Evolutionary conservation across 2,329 filamentous ascomycete genomes (phyloP).

Genomic region (Apiospora phragmitis): DNA sequence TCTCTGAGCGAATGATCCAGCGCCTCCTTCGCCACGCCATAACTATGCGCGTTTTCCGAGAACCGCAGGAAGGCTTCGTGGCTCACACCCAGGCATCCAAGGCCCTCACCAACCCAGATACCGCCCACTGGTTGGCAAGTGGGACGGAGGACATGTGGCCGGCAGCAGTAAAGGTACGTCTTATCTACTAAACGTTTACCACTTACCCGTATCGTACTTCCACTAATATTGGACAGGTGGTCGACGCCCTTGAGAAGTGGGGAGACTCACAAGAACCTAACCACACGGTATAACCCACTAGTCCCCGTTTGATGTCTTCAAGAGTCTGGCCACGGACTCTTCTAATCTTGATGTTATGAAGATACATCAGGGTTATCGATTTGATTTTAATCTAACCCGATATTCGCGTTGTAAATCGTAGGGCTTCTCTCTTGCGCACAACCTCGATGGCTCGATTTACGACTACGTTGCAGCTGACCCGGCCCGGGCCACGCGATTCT

Average conservation of each 20-base stretch:
- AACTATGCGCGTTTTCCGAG: conserved; percentile 35
- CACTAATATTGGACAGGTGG: conserved; percentile 39
- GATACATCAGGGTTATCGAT: neutral
- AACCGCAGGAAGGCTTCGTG: conserved; percentile 21
- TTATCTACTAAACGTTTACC: conserved; percentile 29
- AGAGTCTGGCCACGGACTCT: neutral
- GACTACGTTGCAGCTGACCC: neutral
- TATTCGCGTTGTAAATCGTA: neutral
- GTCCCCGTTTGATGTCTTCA: neutral
- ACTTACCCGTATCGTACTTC: neutral
- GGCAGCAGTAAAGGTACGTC: conserved; percentile 55
- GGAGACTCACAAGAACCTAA: neutral
- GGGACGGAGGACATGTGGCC: conserved; percentile 55
- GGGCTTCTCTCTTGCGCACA: neutral
- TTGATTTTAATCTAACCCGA: neutral
- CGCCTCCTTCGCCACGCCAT: conserved; percentile 35
- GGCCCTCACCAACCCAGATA: conserved; percentile 36
- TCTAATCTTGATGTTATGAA: neutral
- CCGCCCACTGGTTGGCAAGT: conserved; percentile 57
- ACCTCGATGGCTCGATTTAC: neutral
- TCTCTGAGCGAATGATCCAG: conserved; percentile 25
- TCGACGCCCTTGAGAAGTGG: neutral
- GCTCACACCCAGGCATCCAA: conserved; percentile 23
- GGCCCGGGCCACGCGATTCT: neutral
- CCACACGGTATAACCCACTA: conserved; percentile 17